Percentiles rank a stretch among this genome's conserved stretches.
Conservation (phyloP, 1,284 basidiomycete species). For the Porodaedalea pini region DNA sequence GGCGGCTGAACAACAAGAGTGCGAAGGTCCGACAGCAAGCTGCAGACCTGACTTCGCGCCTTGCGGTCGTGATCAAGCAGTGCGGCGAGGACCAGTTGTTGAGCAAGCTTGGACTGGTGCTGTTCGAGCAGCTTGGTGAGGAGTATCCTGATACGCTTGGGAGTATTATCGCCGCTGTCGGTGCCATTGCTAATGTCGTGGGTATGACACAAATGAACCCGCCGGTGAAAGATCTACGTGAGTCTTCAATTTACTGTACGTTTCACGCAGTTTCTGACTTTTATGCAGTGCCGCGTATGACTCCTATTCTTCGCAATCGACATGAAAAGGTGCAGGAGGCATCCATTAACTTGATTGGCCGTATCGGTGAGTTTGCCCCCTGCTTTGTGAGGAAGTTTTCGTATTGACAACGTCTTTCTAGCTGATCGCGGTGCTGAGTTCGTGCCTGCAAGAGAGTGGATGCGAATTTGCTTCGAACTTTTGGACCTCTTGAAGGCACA, state of each 20-base stretch:
- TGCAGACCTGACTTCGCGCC: conserved; percentile 90
- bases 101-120: conserved; percentile 93
- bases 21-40: conserved; percentile 99
- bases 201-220: conserved; percentile 99
- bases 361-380: conserved; percentile 65
- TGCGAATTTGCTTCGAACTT: conserved; percentile 99
- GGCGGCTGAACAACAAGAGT: conserved; percentile 99
- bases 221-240: conserved; percentile 95
- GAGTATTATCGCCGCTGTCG: conserved; percentile 97
- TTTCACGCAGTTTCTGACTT: conserved; percentile 8
- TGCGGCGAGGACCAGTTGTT: conserved; percentile 95
- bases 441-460: conserved; percentile 98
- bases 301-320: conserved; percentile 95
- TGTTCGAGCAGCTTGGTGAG: conserved; percentile 98
- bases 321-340: conserved; percentile 99
- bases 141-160: conserved; percentile 99
- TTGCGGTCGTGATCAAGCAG: conserved; percentile 98
- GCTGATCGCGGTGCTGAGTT: conserved; percentile 99
- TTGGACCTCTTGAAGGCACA: conserved; percentile 97
- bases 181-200: conserved; percentile 98
- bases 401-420: conserved; percentile 28
- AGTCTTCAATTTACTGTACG: conserved; percentile 36
- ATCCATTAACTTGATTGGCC: conserved; percentile 98
- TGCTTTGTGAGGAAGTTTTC: conserved; percentile 1
- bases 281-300: conserved; percentile 91